These are phyloP conservation scores for Arthrobotrys iridis DNA, from an alignment of 2,329 filamentous ascomycete species.

Conservation along the genomic window DNA sequence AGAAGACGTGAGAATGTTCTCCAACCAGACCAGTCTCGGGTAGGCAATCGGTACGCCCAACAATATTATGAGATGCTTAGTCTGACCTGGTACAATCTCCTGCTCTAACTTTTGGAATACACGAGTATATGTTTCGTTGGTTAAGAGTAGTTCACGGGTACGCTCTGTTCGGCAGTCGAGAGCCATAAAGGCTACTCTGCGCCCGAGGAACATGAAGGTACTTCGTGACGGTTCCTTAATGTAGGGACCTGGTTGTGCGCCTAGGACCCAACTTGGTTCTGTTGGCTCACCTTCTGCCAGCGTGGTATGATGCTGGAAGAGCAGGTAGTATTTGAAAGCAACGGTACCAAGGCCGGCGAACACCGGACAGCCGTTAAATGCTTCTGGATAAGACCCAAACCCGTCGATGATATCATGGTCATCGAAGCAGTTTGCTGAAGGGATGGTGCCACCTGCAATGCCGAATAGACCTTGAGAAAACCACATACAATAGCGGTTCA, in stretches of 20 bases:
- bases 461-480: conserved; percentile 95
- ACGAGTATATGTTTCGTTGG: conserved; percentile 81
- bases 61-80: conserved; percentile 88
- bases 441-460: conserved; percentile 92
- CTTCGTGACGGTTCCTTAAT: conserved; percentile 87
- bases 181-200: conserved; percentile 81
- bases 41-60: conserved; percentile 86
- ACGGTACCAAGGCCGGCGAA: conserved; percentile 89
- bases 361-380: conserved; percentile 89
- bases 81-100: conserved; percentile 83
- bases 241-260: conserved; percentile 82
- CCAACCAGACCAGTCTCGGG: conserved; percentile 77
- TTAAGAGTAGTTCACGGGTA: conserved; percentile 81
- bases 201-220: conserved; percentile 83
- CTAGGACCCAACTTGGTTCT: conserved; percentile 92
- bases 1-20: conserved; percentile 82
- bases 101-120: conserved; percentile 85
- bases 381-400: conserved; percentile 89
- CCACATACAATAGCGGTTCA: conserved; percentile 86
- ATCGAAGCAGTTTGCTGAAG: conserved; percentile 98
- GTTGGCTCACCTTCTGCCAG: conserved; percentile 79
- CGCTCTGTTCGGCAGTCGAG: conserved; percentile 92
- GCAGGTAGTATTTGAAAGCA: conserved; percentile 98
- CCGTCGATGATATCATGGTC: conserved; percentile 94
- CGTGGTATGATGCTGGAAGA: conserved; percentile 96